Conservation (phyloP, 345 rosid species). For the Citrus mangshanensis region DNA sequence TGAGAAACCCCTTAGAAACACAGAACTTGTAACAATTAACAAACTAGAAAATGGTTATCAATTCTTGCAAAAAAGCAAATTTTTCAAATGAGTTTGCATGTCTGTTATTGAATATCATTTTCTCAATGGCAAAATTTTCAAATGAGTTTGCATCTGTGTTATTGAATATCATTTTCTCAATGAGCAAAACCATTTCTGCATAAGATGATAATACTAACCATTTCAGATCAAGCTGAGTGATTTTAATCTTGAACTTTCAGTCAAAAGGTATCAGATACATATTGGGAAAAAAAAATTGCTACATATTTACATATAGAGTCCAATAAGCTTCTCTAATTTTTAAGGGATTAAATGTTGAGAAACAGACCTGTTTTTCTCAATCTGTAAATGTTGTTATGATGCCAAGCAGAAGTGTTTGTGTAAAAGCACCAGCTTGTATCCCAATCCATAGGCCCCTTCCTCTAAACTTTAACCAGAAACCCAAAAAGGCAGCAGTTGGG, state of each 20-base stretch:
- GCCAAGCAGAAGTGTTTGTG: constrained; percentile 46
- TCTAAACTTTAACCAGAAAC: constrained; percentile 46
- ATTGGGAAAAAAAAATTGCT: background rate
- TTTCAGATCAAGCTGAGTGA: too few species aligned
- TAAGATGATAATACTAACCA: too few species aligned
- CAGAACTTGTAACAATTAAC: background rate
- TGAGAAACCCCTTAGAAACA: background rate
- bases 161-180: too few species aligned
- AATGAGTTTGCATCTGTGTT: too few species aligned
- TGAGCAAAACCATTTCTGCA: background rate
- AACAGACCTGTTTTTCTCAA: constrained; percentile 60
- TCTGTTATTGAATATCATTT: too few species aligned
- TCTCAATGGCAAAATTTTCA: too few species aligned
- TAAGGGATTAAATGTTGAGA: background rate
- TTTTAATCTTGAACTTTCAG: too few species aligned
- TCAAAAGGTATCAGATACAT: too few species aligned
- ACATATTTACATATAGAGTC: background rate
- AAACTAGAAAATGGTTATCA: background rate
- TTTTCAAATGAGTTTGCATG: too few species aligned
- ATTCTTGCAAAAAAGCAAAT: background rate
- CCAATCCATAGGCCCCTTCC: constrained; percentile 82
- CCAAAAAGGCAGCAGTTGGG: constrained; percentile 55
- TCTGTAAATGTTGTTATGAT: constrained; percentile 52
- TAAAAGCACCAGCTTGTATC: constrained; percentile 47
- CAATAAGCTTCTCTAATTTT: background rate